Evolutionary conservation across 192 early-diverging fungal genomes (phyloP), one percentile per base, ranked within the genome.

Genomic region (Coemansia sp.): DNA sequence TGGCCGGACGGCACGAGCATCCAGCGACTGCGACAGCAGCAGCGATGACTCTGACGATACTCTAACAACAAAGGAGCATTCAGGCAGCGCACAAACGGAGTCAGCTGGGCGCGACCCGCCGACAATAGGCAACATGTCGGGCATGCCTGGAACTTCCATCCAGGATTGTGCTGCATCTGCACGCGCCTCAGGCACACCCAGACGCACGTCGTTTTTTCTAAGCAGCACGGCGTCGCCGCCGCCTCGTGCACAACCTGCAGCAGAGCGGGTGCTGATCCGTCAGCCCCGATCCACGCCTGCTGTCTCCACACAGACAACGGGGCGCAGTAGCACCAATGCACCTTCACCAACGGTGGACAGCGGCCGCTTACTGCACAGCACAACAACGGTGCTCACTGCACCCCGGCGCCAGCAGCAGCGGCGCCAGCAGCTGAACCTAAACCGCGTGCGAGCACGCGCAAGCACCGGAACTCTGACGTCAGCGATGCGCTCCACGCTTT

Each of bases 1-100:
- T 16, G 40, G 56, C 39, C 60, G 46, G 31, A 34, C 44, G 60
- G 41, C 42, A 44, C 17, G 47, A 45, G 12, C 23, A 6, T 51
- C 31, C 36, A 39, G 58, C 59, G 38, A n/a, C 28, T 48, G 62
- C n/a, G 47, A 52, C 56, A 58, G 50, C 44, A 58, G 60, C 43
- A 40, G 65, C 45, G 72, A 55, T 21, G 74, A 77, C 49, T 77
- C 74, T 10, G 74, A 77, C 56, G 67, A 66, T 40, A 77, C 74
- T 23, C 55, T 77, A 37, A 64, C 64, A 23, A 45, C 62, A 31
- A 58, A 41, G 28, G 41, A 50, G 11, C 30, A 47, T 15, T 39
- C 40, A 20, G 50, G 26, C 14, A 31, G 34, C 16, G 42, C 50
- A 34, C 30, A 50, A 26, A 32, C 59, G n/a, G 40, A 52, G 58